Percentiles rank a stretch among this genome's conserved stretches.
phyloP scores from a whole-genome alignment of 768 basidiomycete genomes.

The Agaricus subrufescens region DNA sequence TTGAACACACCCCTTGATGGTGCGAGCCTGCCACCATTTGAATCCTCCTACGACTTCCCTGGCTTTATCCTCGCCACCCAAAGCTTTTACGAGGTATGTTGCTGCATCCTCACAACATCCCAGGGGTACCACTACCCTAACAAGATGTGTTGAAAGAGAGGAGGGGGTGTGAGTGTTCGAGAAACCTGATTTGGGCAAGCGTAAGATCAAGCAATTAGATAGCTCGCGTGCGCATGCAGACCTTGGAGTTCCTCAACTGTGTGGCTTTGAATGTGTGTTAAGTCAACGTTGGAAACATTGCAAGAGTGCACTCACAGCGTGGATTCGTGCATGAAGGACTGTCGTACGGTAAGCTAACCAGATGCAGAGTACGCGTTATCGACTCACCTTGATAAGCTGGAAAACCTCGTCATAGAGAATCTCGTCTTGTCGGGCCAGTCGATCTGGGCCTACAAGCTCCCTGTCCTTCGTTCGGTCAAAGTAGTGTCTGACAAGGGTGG shows the following conservation, averaged over 20 bases:
- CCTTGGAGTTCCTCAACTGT: slow-evolving; percentile 81
- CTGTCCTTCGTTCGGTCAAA: slow-evolving; percentile 53
- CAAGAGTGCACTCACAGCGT: slow-evolving; percentile 48
- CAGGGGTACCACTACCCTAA: slow-evolving; percentile 69
- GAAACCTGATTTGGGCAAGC: slow-evolving; percentile 41
- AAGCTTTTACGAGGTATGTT: slow-evolving; percentile 60
- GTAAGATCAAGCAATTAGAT: neutral
- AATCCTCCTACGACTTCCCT: slow-evolving; percentile 77
- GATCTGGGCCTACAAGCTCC: slow-evolving; percentile 34
- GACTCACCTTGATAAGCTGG: slow-evolving; percentile 62
- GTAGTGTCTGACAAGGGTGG: slow-evolving; percentile 84
- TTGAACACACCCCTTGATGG: slow-evolving; percentile 59
- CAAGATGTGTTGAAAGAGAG: slow-evolving; percentile 78
- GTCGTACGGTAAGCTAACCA: neutral
- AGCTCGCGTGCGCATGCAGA: slow-evolving; percentile 9
- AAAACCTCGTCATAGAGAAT: slow-evolving; percentile 80
- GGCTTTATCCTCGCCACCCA: slow-evolving; percentile 79
- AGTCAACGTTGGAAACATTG: neutral
- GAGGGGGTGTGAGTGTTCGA: slow-evolving; percentile 79
- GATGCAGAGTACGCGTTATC: neutral
- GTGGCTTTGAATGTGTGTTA: slow-evolving; percentile 42
- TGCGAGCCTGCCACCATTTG: slow-evolving; percentile 98
- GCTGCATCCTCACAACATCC: slow-evolving; percentile 75
- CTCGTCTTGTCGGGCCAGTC: slow-evolving; percentile 62
- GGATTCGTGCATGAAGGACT: slow-evolving; percentile 76